Base-by-base conservation (phyloP, 2,329 filamentous ascomycete genomes). In the Pseudocercospora macadamiae region DNA sequence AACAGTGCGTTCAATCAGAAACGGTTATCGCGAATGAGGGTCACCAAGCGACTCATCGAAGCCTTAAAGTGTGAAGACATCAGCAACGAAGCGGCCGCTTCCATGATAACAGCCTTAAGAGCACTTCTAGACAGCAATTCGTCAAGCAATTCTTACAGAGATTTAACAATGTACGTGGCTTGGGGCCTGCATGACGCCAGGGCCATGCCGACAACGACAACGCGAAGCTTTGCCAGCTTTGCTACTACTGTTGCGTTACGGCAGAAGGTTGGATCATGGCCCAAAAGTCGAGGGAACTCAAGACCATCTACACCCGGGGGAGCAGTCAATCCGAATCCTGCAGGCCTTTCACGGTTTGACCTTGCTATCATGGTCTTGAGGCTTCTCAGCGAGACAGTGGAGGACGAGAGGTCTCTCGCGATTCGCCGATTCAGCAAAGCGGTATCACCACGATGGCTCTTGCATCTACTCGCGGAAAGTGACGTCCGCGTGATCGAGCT, bases 1-100 rank as follows among this genome's bases (percentile, higher is more conserved):
- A 89, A 96, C 70, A 90, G 92, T 71, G 88, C 91, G 60, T 97
- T 97, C 76, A 99, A 99, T 73, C 87, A 89, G 53, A 89, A 91
- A 70, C 86, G 95, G 47, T 78, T 99, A 60, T 86, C 90, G 60
- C 85, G 93, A 66, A 99, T 99, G 90, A 86, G 93, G 54, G 93
- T 96, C 58, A 89, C 96, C 39, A 97, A 96, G 74, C 88, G 90
- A 67, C 80, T 97, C 7, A 82, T 97, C 1, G 93, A 97, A 73
- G 91, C 91, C 9, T 80, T 97, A 63, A 99, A 97, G 73, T 88
- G 87, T 2, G 93, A 97, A 67, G 82, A 85, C 0, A 86, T 97
- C 34, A 85, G 86, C 0, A 80, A 85, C 54, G 86, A 90, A 26
- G 86, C 90, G 0, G 81, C 96, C 53, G 85, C 85, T 0, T 84